Base-by-base conservation (phyloP, 2,329 filamentous ascomycete genomes). In the Neodidymelliopsis sp. region DNA sequence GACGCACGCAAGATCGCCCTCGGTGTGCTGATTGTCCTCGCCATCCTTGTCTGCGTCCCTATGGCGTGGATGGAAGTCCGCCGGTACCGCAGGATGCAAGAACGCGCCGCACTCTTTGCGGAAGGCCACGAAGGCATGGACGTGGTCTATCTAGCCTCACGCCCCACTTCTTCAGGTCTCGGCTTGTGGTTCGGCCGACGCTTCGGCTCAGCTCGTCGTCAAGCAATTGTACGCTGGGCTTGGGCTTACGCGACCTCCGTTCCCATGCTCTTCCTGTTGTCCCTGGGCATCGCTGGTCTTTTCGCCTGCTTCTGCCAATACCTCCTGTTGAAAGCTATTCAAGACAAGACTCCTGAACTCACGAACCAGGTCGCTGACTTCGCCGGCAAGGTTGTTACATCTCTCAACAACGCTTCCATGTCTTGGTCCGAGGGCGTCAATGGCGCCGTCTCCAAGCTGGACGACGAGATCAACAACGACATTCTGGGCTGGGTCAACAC, bases 401-500 rank as follows among this genome's bases (percentile, higher is more conserved):
- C 84, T 24, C 80, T 96, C 28, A 82, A 88, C 64, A 84, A 86
- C 52, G 86, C 89, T 6, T 95, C 90, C 20, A 79, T 81, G 49
- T 77, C 83, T 53, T 97, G 92, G 92, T 86, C 91, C 4, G 75
- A 80, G 47, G 85, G 86, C 42, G 87, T 90, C 60, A 96, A 96
- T 73, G 74, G 78, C 8, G 88, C 87, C 40, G 86, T 96, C 63
- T 77, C 73, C 46, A 72, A 78, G 34, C 81, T 83, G n/a, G 85
- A 84, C 67, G 70, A 79, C 46, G 84, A 90, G 23, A 85, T 99
- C 73, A 99, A 97, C 75, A 69, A 86, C 28, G 86, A 97, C 54
- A 79, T 99, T 18, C 85, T 97, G 55, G 87, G 88, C 51, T 95
- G 93, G 82, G 92, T 97, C 34, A 87, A 86, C 49, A 92, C 87